Percentiles rank a stretch among this genome's conserved stretches.
Conservation (phyloP, 495 filamentous ascomycete species). For the Talaromyces nanjingensis region DNA sequence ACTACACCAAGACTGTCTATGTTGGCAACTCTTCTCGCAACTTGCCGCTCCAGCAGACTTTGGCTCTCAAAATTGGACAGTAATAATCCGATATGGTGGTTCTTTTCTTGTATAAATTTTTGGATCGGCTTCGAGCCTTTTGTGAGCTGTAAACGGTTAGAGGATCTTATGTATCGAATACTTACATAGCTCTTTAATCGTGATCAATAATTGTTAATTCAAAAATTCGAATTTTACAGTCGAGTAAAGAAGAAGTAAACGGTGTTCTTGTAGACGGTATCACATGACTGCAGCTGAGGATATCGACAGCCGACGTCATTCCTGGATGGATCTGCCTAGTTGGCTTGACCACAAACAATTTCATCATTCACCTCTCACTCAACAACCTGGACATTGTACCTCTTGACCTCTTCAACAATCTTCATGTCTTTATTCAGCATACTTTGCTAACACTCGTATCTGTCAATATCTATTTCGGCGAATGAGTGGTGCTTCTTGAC, state of each 20-base stretch:
- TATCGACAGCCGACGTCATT: background rate
- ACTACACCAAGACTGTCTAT: constrained; percentile 65
- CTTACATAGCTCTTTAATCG: background rate
- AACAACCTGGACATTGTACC: background rate
- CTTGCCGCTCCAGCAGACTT: constrained; percentile 44
- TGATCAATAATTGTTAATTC: background rate
- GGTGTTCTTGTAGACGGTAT: background rate
- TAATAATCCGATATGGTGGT: background rate
- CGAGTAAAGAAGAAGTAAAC: too few relatives aligned
- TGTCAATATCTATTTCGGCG: background rate
- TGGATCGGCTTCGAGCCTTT: background rate
- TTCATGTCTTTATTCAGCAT: background rate
- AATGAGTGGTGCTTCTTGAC: background rate
- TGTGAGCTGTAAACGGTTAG: background rate
- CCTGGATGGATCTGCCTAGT: background rate
- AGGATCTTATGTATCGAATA: background rate
- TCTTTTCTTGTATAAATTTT: background rate
- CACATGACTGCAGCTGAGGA: background rate
- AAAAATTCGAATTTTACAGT: too few relatives aligned
- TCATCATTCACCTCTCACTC: background rate
- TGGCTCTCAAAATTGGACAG: background rate
- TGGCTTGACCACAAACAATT: background rate
- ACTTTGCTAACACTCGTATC: background rate
- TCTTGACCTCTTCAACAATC: background rate
- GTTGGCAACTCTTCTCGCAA: constrained; percentile 67